Conservation (phyloP, 257 asterid species). For the Linaria vulgaris region DNA sequence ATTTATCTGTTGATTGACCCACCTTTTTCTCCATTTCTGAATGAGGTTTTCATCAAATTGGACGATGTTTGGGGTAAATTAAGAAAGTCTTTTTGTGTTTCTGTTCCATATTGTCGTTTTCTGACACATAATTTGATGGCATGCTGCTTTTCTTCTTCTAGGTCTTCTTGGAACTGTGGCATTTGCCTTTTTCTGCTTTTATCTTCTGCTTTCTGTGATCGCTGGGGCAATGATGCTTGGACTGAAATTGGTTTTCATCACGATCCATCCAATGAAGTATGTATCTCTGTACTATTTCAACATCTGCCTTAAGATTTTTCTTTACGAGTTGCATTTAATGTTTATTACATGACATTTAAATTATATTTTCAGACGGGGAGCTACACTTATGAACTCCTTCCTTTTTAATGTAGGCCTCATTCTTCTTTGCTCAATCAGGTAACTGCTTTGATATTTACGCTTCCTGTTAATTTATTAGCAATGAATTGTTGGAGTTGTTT, state of each 20-base stretch:
- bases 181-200: conserved; percentile 99
- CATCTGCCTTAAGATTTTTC: conserved; percentile 9
- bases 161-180: conserved; percentile 98
- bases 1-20: conserved; percentile 89
- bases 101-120: conserved; percentile 13
- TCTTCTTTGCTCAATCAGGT: conserved; percentile 96
- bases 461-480: conserved; percentile 17
- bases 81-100: conserved; percentile 13
- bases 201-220: conserved; percentile 89
- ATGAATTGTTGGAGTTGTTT: background rate
- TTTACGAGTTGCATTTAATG: conserved; percentile 21
- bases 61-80: conserved; percentile 88
- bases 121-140: conserved; percentile 19
- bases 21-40: conserved; percentile 86
- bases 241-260: conserved; percentile 78
- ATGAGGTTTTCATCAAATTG: conserved; percentile 86
- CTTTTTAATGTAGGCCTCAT: conserved; percentile 90
- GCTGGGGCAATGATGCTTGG: conserved; percentile 99
- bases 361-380: conserved; percentile 70
- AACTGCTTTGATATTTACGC: conserved; percentile 21
- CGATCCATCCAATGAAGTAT: conserved; percentile 99
- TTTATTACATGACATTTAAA: conserved; percentile 24
- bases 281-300: conserved; percentile 11
- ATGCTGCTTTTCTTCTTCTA: conserved; percentile 35
- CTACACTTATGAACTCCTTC: conserved; percentile 89